These are phyloP conservation scores for peach (Prunus persica) DNA, from an alignment of 306 rosid species.

Conservation along the genomic window DNA sequence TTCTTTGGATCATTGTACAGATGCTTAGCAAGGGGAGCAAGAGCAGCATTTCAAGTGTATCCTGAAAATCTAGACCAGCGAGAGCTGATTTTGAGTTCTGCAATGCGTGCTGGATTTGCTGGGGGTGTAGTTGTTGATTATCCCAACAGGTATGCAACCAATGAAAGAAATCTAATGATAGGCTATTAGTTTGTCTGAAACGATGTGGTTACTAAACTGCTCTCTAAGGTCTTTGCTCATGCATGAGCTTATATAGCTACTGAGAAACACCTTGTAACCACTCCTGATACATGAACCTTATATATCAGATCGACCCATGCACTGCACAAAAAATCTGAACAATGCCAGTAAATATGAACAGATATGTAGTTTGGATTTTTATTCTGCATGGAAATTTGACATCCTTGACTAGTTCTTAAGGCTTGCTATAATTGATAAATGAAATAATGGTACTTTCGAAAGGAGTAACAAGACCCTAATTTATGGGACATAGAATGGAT, in stretches of 20 bases:
- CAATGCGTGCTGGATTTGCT: constrained; percentile 91
- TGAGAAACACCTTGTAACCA: neutral
- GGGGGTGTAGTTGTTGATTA: constrained; percentile 91
- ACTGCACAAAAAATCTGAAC: too few relatives aligned
- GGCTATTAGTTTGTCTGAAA: neutral
- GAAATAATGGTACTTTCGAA: too few relatives aligned
- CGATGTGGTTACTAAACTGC: neutral
- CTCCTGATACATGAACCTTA: neutral
- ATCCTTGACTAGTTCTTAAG: too few relatives aligned
- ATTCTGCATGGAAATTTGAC: too few relatives aligned
- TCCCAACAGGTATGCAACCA: constrained; percentile 73
- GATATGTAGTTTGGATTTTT: too few relatives aligned
- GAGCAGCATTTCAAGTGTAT: constrained; percentile 86
- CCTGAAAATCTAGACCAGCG: constrained; percentile 75
- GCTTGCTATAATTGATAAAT: too few relatives aligned
- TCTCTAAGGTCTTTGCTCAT: neutral
- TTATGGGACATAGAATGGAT: too few relatives aligned
- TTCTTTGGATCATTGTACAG: constrained; percentile 84
- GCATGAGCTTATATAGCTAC: neutral
- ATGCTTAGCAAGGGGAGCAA: constrained; percentile 80
- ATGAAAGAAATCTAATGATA: neutral
- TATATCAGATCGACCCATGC: neutral
- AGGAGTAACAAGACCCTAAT: too few relatives aligned
- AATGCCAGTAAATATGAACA: too few relatives aligned
- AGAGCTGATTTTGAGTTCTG: constrained; percentile 69